A percentile compares a stretch with the other conserved stretches of the same genome.
These are phyloP conservation scores for Nematocida sp. DNA, from an alignment of 371 early-diverging fungal species.

Conservation along the genomic window DNA sequence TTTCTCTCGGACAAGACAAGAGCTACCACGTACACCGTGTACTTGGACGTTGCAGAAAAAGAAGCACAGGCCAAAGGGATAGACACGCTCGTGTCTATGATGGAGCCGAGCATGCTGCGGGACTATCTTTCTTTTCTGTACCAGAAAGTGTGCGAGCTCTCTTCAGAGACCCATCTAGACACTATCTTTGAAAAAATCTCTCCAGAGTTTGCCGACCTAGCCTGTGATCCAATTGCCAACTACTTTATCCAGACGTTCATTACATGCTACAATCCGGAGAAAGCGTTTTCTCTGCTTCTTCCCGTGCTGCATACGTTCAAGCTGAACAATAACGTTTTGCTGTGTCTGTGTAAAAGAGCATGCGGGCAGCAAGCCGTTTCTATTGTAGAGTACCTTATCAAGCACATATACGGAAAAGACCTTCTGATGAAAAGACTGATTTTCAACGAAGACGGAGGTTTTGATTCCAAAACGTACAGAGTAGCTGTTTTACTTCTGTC, in stretches of 20 bases:
- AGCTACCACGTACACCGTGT: slow-evolving; percentile 11
- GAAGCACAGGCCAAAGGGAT: slow-evolving; percentile 15
- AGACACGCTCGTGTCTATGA: slow-evolving; percentile 5
- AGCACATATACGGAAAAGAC: slow-evolving; percentile 3
- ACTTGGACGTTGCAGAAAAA: slow-evolving; percentile 17
- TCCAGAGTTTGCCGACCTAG: slow-evolving; percentile 31
- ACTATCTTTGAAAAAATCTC: slow-evolving; percentile 47
- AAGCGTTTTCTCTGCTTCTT: slow-evolving; percentile 3
- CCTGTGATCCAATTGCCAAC: slow-evolving; percentile 42
- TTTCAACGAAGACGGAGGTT: slow-evolving; percentile 36
- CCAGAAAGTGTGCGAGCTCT: slow-evolving; percentile 51
- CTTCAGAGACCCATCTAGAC: slow-evolving; percentile 23
- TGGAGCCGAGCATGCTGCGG: slow-evolving; percentile 11
- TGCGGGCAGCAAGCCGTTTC: not conserved
- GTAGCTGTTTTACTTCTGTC: slow-evolving; percentile 19
- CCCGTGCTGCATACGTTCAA: not conserved
- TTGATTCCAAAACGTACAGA: slow-evolving; percentile 41
- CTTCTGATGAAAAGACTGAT: slow-evolving; percentile 13
- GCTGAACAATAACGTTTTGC: slow-evolving; percentile 51
- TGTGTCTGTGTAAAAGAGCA: not conserved
- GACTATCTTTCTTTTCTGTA: slow-evolving; percentile 49
- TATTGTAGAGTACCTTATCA: slow-evolving; percentile 11
- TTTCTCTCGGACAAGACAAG: slow-evolving; percentile 26
- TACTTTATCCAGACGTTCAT: slow-evolving; percentile 57
- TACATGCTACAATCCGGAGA: slow-evolving; percentile 9